These are phyloP conservation scores for Cladophialophora chaetospira DNA, from an alignment of 2,329 filamentous ascomycete genomes.

Conservation along the genomic window DNA sequence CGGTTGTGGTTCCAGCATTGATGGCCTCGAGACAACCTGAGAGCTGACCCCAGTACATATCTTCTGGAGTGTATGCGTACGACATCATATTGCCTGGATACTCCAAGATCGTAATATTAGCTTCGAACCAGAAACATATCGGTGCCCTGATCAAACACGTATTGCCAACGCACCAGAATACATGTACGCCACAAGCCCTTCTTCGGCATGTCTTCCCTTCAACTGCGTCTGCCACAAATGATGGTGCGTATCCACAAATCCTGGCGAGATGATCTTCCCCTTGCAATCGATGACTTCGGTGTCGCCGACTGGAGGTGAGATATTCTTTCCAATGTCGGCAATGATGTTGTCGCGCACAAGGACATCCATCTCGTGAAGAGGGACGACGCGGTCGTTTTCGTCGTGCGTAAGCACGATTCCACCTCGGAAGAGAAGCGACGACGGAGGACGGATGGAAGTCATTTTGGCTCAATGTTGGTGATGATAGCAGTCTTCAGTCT, in stretches of 20 bases:
- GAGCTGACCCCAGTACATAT: constrained; percentile 47
- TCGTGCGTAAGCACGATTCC: constrained; percentile 27
- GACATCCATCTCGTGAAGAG: constrained; percentile 21
- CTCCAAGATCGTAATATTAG: background rate
- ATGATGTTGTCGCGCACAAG: constrained; percentile 23
- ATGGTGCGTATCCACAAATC: constrained; percentile 40
- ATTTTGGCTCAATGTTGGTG: background rate
- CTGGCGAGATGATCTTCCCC: constrained; percentile 36
- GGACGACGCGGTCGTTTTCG: constrained; percentile 21
- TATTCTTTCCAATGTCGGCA: constrained; percentile 10
- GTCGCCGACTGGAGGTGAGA: constrained; percentile 3
- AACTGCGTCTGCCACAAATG: constrained; percentile 50
- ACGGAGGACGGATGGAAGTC: background rate
- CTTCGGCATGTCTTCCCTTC: constrained; percentile 43
- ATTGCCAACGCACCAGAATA: constrained; percentile 38
- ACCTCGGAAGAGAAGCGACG: constrained; percentile 23
- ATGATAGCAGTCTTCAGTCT: background rate
- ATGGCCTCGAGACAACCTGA: constrained; percentile 26
- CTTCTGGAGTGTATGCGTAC: constrained; percentile 41
- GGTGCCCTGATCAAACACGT: background rate
- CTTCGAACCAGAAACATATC: background rate
- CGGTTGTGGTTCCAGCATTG: constrained; percentile 31
- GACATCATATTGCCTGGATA: constrained; percentile 42
- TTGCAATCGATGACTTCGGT: constrained; percentile 44
- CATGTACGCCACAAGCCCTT: constrained; percentile 47